Base-by-base conservation (phyloP, 2,329 filamentous ascomycete genomes). In the Colletotrichum agaves region DNA sequence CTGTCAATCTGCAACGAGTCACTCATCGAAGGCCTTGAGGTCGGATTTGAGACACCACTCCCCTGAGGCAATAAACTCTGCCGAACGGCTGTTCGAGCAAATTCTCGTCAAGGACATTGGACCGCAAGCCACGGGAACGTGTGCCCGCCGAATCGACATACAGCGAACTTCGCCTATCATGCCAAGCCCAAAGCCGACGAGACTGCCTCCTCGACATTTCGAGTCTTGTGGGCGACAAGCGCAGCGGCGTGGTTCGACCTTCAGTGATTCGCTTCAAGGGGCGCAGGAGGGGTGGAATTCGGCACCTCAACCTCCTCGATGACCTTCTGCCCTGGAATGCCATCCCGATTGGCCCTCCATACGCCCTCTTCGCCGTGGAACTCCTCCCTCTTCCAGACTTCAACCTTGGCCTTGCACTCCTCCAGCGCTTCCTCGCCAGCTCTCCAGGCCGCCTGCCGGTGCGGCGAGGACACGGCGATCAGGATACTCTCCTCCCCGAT, bases 331-430 rank as follows among this genome's bases (percentile, higher is more conserved):
- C 89, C 91, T 53, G 81, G 79, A 67, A 84, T 82, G 10, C 91
- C 92, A 79, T 97, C 94, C 71, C 90, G 82, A 80, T 98, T 98
- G 69, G 92, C 93, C 80, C 93, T 90, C 94, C 94, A 98, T 49
- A 96, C 86, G 6, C 90, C 92, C 70, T 91, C 90, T 21, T 89
- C 91, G 1, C 87, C 91, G 50, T 87, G 88, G 83, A 98, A 98
- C 77, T 93, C 91, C 81, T 98, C 95, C 71, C 89, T 84, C 81
- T 98, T 98, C 95, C 95, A 98, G 46, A 99, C 90, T 82, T 99
- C 96, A n/a, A 93, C 93, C 71, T 85, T 89, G 62, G 87, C 88
- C 82, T 98, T 99, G 75, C 93, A 93, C 76, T 88, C 83, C 81
- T 98, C 95, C 66, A 98, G 81, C 37, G 94, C 92, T 80, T 97